Percentiles rank a stretch among this genome's conserved stretches.
phyloP scores from a whole-genome alignment of 2,329 filamentous ascomycete genomes.

The Phaeoacremonium minimum region DNA sequence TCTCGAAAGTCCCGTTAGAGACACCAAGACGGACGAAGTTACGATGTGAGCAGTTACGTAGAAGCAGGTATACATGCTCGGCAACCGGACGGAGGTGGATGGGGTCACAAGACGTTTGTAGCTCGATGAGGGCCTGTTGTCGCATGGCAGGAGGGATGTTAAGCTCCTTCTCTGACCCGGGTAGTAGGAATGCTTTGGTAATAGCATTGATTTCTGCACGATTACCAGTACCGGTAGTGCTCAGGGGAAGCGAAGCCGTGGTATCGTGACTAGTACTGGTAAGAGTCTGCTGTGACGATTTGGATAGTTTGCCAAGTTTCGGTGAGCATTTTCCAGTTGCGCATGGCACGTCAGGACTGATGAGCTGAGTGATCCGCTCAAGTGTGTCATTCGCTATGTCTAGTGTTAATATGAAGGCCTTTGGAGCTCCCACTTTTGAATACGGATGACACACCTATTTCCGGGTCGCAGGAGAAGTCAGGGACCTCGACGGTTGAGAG shows the following conservation, averaged over 20 bases:
- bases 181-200: conserved; percentile 32
- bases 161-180: conserved; percentile 38
- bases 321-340: too few species aligned
- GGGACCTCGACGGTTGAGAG: conserved; percentile 11
- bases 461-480: conserved; percentile 19
- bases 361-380: conserved; percentile 25
- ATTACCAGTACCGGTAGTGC: conserved; percentile 11
- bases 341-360: conserved; percentile 21
- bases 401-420: too few species aligned
- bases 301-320: too few species aligned
- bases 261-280: too few species aligned
- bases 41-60: conserved; percentile 42
- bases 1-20: conserved; percentile 46
- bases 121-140: conserved; percentile 26
- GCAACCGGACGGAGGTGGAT: conserved; percentile 34
- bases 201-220: conserved; percentile 30
- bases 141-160: conserved; percentile 40
- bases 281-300: too few species aligned
- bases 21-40: conserved; percentile 50
- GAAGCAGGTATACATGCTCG: conserved; percentile 40
- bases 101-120: conserved; percentile 30
- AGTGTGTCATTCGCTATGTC: conserved; percentile 26
- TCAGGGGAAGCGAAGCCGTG: conserved; percentile 10
- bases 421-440: too few species aligned
- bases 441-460: conserved; percentile 23